A percentile compares a stretch with the other conserved stretches of the same genome.
phyloP scores from a whole-genome alignment of 2,329 filamentous ascomycete species.

The Hymenoscyphus albidus region DNA sequence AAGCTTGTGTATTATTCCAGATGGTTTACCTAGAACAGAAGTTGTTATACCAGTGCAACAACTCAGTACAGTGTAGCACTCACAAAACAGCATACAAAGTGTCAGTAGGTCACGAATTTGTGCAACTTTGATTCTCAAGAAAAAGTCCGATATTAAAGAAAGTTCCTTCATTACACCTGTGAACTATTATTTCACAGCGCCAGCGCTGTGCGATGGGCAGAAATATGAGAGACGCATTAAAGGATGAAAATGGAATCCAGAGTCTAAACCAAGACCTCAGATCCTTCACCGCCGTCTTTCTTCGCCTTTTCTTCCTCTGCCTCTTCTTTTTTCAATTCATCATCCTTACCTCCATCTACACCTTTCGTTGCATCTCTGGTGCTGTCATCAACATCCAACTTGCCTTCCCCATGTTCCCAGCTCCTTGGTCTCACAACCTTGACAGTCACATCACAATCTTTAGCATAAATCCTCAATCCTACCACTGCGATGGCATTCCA shows the following conservation, averaged over 20 bases:
- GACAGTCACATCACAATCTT: slow-evolving; percentile 35
- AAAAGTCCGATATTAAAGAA: not conserved
- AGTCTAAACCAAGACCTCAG: not conserved
- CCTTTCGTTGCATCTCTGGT: slow-evolving; percentile 44
- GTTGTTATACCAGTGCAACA: not conserved
- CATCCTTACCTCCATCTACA: slow-evolving; percentile 24
- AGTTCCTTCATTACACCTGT: not conserved
- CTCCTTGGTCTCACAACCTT: slow-evolving; percentile 26
- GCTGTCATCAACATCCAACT: slow-evolving; percentile 45
- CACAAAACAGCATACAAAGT: not conserved
- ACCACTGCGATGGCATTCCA: slow-evolving; percentile 63
- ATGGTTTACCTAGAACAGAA: not conserved
- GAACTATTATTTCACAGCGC: not conserved
- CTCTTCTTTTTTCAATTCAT: slow-evolving; percentile 11
- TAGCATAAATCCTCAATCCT: slow-evolving; percentile 57
- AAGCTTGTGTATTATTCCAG: not conserved
- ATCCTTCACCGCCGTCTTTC: not conserved
- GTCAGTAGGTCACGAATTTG: not conserved
- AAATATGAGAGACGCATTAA: not conserved
- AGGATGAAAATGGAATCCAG: not conserved
- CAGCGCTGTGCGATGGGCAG: not conserved
- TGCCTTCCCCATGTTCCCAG: slow-evolving; percentile 26
- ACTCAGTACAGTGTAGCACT: not conserved
- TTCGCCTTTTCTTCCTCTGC: not conserved
- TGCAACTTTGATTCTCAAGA: not conserved